Evolutionary conservation across 495 filamentous ascomycete species (phyloP).

Genomic region (Penicillium crystallinum): DNA sequence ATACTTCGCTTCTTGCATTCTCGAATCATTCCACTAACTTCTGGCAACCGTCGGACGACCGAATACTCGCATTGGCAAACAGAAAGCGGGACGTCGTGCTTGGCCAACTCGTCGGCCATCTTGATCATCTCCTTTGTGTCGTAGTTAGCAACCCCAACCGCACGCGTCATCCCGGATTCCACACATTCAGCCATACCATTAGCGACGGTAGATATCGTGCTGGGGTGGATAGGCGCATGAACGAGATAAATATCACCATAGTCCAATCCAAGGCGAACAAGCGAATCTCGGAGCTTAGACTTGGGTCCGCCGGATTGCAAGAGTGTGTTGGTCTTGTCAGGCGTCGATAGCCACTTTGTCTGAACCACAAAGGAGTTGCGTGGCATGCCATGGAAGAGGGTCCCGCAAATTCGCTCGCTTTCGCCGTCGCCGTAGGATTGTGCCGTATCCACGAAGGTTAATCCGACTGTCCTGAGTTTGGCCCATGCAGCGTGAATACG

Average conservation of each 20-base stretch:
- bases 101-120: conserved; percentile 25
- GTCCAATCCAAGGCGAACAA: conserved; percentile 63
- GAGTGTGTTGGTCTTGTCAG: conserved; percentile 12
- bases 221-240: too few species aligned
- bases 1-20: conserved; percentile 20
- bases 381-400: conserved; percentile 28
- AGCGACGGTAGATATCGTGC: conserved; percentile 10
- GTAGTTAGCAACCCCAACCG: conserved; percentile 42
- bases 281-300: conserved; percentile 20
- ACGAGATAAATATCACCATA: too few species aligned
- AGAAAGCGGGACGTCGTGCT: conserved; percentile 13
- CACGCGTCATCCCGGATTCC: conserved; percentile 27
- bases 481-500: conserved; percentile 32
- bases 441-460: conserved; percentile 40
- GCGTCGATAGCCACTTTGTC: conserved; percentile 20
- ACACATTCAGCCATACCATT: conserved; percentile 36
- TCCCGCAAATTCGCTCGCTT: conserved; percentile 34
- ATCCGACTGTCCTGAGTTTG: conserved; percentile 19
- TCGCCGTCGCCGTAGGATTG: conserved; percentile 37
- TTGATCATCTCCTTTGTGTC: conserved; percentile 34
- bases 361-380: conserved; percentile 28
- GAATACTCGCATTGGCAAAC: conserved; percentile 27
- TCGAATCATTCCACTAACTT: conserved; percentile 20
- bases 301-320: conserved; percentile 17
- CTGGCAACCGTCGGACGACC: conserved; percentile 19